Evolutionary conservation across 106 monocot species (phyloP), one percentile per base, ranked within the genome.

Genomic region (Chionographis japonica): DNA sequence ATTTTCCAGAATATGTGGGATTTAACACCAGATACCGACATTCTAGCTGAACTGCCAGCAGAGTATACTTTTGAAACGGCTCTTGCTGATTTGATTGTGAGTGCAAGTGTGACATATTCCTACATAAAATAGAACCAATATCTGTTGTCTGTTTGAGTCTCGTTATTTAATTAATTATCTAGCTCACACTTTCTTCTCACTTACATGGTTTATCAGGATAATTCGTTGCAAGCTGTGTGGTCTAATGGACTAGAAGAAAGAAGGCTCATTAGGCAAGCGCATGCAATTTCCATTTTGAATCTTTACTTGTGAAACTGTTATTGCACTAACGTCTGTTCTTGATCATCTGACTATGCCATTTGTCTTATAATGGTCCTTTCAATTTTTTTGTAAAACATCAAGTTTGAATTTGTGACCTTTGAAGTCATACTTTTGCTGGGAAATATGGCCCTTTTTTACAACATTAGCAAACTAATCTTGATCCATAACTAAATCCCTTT

Each of bases 1-100:
- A 58, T 35, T 50, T 18, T 80, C 4, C 68, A 80, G 79, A 68
- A 80, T 58, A 80, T 80, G 79, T 80, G 79, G 79, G 79, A 73
- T 74, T 69, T 80, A 56, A 80, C 74, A 51, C 79, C 79, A 10
- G 41, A 69, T 35, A 80, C 74, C 51, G 79, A 74, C 3, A 62
- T 80, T 49, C 62, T 80, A 19, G 42, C 66, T 50, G 79, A 80
- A 64, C 74, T 80, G 43, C 79, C 79, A 12, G 68, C 79, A n/a
- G 79, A 74, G 35, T 80, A 80, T 65, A 80, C 74, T 6, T 74
- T 74, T 58, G 79, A 80, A 61, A 68, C 68, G 17, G 79, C 79
- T 15, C 69, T 80, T 16, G 79, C 66, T 74, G 79, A 80, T 50
- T 66, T 80, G 20, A 74, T 74, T 62, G 79, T 80, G 36, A 49